phyloP scores from a whole-genome alignment of 2,329 filamentous ascomycete species.

The Teratosphaeria pseudoeucalypti region DNA sequence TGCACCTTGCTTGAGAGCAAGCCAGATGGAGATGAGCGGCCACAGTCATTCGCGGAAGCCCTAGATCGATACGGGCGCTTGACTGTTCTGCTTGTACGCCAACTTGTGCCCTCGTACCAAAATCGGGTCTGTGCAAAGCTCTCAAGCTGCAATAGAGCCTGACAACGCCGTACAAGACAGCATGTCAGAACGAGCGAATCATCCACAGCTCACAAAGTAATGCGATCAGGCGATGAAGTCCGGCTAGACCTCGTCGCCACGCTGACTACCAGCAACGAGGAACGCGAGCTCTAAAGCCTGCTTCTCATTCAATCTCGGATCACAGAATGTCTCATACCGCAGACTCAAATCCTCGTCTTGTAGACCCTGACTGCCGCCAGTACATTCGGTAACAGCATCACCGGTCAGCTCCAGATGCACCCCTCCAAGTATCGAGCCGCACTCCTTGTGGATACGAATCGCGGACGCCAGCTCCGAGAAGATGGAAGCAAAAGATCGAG shows the following conservation, averaged over 20 bases:
- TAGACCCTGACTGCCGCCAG: conserved; percentile 78
- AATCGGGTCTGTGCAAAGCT: too few species aligned
- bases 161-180: too few species aligned
- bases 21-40: too few species aligned
- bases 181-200: too few species aligned
- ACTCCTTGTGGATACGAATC: conserved; percentile 70
- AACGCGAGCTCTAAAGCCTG: conserved; percentile 94
- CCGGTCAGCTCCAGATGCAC: conserved; percentile 93
- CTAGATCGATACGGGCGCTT: too few species aligned
- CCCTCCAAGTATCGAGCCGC: conserved; percentile 79
- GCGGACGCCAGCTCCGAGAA: conserved; percentile 77
- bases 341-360: conserved; percentile 79
- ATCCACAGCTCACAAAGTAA: neutral
- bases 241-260: conserved; percentile 1
- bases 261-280: conserved; percentile 60
- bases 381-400: conserved; percentile 91
- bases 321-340: conserved; percentile 94
- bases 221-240: neutral
- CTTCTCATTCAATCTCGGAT: conserved; percentile 92
- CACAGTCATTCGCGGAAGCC: too few species aligned
- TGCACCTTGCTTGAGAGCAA: too few species aligned
- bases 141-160: too few species aligned
- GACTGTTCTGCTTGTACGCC: too few species aligned
- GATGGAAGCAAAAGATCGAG: conserved; percentile 81
- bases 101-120: too few species aligned